These are phyloP conservation scores for Clavispora phyllophila DNA, from an alignment of 805 yeast genomes.

Conservation along the genomic window DNA sequence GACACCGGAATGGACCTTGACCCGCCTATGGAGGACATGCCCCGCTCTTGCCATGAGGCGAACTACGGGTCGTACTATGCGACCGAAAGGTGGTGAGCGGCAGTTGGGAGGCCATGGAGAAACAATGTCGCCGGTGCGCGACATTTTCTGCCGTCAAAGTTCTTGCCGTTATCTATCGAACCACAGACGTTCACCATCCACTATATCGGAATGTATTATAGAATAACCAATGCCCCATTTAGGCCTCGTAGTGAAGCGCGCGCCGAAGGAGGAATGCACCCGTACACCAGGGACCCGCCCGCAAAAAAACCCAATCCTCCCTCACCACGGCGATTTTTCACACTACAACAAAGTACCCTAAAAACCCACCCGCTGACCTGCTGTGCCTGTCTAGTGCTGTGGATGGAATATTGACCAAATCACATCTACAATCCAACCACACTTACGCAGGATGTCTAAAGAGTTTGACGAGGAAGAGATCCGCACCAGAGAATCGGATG, in stretches of 20 bases:
- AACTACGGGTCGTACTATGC: constrained; percentile 12
- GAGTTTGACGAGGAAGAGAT: constrained; percentile 36
- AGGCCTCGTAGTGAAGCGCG: no score
- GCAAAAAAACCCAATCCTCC: neutral
- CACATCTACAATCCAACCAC: neutral
- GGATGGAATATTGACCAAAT: neutral
- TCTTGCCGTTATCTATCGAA: no score
- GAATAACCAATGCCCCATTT: no score
- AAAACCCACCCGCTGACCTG: neutral
- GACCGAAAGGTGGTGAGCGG: constrained; percentile 1
- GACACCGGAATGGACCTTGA: constrained; percentile 11
- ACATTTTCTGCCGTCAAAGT: no score
- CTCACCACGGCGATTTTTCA: constrained; percentile 1
- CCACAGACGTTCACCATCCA: no score
- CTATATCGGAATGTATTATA: no score
- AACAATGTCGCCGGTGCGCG: no score
- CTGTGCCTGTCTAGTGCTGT: constrained; percentile 1
- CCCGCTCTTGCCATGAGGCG: constrained; percentile 5
- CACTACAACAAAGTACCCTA: neutral
- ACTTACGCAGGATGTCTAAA: constrained; percentile 22
- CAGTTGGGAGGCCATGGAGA: no score
- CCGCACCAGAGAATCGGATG: constrained; percentile 26
- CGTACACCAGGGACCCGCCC: neutral
- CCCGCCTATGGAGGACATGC: neutral
- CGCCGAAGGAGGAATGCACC: neutral